A percentile compares a stretch with the other conserved stretches of the same genome.
phyloP scores from a whole-genome alignment of 805 yeast genomes.

The Sungouiella thailandica region DNA sequence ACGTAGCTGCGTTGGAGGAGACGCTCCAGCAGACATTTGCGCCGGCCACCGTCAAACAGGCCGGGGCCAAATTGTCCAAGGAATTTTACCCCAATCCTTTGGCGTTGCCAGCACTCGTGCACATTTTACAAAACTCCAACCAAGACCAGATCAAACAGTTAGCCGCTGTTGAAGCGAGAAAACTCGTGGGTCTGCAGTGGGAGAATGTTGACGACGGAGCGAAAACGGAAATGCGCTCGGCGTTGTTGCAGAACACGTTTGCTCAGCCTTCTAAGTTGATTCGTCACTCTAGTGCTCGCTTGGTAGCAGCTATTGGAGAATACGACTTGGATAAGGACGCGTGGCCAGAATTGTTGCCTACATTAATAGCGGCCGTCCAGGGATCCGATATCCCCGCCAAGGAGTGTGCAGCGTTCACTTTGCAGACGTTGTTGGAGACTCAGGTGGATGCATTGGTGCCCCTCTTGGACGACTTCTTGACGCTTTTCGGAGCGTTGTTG shows the following conservation, averaged over 20 bases:
- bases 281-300: conserved; percentile 86
- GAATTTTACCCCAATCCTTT: conserved; percentile 69
- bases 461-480: conserved; percentile 62
- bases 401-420: conserved; percentile 78
- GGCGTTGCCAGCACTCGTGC: conserved; percentile 78
- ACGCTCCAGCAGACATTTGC: conserved; percentile 73
- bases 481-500: conserved; percentile 65
- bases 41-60: conserved; percentile 81
- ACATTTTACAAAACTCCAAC: conserved; percentile 65
- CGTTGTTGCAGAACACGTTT: conserved; percentile 67
- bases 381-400: conserved; percentile 48
- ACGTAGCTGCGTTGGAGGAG: conserved; percentile 65
- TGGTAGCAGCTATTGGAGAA: conserved; percentile 80
- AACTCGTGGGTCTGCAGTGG: conserved; percentile 75
- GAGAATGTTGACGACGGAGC: conserved; percentile 40
- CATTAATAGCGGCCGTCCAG: conserved; percentile 58
- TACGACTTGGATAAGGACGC: conserved; percentile 56
- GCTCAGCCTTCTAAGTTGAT: conserved; percentile 59
- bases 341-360: conserved; percentile 77
- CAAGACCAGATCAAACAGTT: conserved; percentile 77
- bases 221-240: conserved; percentile 58
- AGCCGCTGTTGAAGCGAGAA: conserved; percentile 96
- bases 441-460: conserved; percentile 52
- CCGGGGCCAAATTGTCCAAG: conserved; percentile 66
- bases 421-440: conserved; percentile 74